Conservation (phyloP, 106 monocot species). For the Platanthera guangdongensis region DNA sequence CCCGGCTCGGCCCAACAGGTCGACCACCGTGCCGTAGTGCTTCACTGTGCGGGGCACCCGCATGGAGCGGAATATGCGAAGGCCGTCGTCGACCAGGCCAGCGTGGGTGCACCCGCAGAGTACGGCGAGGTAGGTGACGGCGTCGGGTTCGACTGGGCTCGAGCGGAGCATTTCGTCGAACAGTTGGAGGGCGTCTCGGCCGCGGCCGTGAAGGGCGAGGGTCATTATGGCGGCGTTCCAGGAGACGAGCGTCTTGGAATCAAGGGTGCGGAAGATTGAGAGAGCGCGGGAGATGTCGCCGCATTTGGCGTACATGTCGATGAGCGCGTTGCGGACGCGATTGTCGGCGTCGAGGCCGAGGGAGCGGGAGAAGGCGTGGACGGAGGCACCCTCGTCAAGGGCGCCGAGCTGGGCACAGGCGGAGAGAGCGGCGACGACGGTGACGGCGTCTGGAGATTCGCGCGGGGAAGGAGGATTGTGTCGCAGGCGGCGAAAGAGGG, state of each 20-base stretch:
- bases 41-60: constrained; percentile 40
- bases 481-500: constrained; percentile 37
- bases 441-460: constrained; percentile 51
- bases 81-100: constrained; percentile 74
- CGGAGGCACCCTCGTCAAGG: constrained; percentile 27
- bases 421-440: constrained; percentile 60
- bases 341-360: constrained; percentile 19
- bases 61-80: constrained; percentile 58
- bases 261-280: constrained; percentile 39
- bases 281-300: constrained; percentile 50
- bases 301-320: constrained; percentile 87
- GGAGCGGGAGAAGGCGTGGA: constrained; percentile 23
- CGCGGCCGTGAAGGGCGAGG: constrained; percentile 60
- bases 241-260: constrained; percentile 41
- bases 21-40: constrained; percentile 82
- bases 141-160: constrained; percentile 32
- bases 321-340: constrained; percentile 50
- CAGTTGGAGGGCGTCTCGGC: constrained; percentile 35
- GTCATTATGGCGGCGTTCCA: constrained; percentile 65
- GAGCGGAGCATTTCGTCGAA: constrained; percentile 49
- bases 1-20: constrained; percentile 67
- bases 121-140: constrained; percentile 59
- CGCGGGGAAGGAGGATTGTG: neutral
- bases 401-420: constrained; percentile 75
- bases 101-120: constrained; percentile 78